Evolutionary conservation across 2,329 filamentous ascomycete species (phyloP), one percentile per base, ranked within the genome.

Genomic region (Dothideomycetidae sp.): DNA sequence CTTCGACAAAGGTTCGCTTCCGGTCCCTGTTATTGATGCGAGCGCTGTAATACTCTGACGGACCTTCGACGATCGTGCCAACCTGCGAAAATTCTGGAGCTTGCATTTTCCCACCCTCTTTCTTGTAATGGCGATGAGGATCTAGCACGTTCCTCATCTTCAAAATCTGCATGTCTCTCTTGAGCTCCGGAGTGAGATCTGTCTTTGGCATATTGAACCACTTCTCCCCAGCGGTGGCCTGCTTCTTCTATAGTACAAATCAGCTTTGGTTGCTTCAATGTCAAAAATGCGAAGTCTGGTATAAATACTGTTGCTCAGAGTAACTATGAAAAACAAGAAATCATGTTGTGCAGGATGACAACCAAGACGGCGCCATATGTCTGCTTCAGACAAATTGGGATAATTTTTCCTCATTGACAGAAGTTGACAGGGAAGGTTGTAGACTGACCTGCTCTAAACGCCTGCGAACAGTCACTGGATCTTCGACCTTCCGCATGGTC

Each of bases 191-290:
- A 0, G 85, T 93, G 35, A 93, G 61, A 35, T 82, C 68, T 16
- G 88, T 94, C 50, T 77, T 77, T 4, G 86, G 86, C 37, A 98
- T 67, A 50, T 92, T 72, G 62, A 80, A 96, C 88, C 88, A 96
- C 41, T 81, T 67, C 11, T 75, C 60, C 31, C 88, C 90, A 35
- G 86, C 81, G 43, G 78, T 81, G 40, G 70, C 64, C 56, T 71
- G 73, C 50, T 71, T 71, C 43, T 64, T 61, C 67, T 71, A 47
- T 47, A 47, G 42, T 46, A 50, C 42, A 19, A 19, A 50, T 58
- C 44, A 57, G 50, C 29, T 28, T 39, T 19, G 14, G 31, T 40
- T 44, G 35, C 38, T 34, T 23, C 28, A 36, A 34, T 32, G 13
- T 14, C 34, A 41, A 36, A 23, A 34, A 34, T 41, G 33, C 41